phyloP scores from a whole-genome alignment of 768 basidiomycete species.

The Amanita thiersii region DNA sequence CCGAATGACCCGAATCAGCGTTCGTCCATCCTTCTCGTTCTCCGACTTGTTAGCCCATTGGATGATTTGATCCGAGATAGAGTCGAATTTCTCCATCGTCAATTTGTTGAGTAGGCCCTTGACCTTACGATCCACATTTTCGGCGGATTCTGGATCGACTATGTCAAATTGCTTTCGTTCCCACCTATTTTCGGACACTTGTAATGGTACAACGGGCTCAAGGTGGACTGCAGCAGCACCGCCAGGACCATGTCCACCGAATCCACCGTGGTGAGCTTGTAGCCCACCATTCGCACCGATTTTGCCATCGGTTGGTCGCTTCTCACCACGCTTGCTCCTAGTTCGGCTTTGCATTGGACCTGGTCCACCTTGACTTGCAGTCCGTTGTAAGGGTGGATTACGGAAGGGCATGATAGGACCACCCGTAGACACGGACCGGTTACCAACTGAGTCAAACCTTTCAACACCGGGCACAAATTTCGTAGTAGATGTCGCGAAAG shows the following conservation, averaged over 20 bases:
- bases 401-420: constrained; percentile 44
- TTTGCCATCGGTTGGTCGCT: constrained; percentile 53
- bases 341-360: constrained; percentile 49
- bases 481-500: constrained; percentile 45
- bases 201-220: constrained; percentile 74
- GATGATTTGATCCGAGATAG: constrained; percentile 93
- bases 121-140: constrained; percentile 89
- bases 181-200: constrained; percentile 81
- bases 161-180: constrained; percentile 38
- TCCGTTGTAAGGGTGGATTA: constrained; percentile 60
- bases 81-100: constrained; percentile 94
- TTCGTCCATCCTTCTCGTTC: constrained; percentile 88
- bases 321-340: constrained; percentile 79
- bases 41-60: constrained; percentile 91
- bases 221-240: constrained; percentile 21
- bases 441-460: constrained; percentile 37
- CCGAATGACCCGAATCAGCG: constrained; percentile 91
- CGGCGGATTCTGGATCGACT: constrained; percentile 63
- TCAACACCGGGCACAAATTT: constrained; percentile 63
- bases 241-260: constrained; percentile 21
- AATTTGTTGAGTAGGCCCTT: constrained; percentile 89
- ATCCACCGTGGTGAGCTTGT: constrained; percentile 29
- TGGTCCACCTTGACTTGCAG: constrained; percentile 57
- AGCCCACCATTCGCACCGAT: constrained; percentile 19
- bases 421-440: constrained; percentile 50